These are phyloP conservation scores for Boletellus ananiceps DNA, from an alignment of 768 basidiomycete genomes.

Conservation along the genomic window DNA sequence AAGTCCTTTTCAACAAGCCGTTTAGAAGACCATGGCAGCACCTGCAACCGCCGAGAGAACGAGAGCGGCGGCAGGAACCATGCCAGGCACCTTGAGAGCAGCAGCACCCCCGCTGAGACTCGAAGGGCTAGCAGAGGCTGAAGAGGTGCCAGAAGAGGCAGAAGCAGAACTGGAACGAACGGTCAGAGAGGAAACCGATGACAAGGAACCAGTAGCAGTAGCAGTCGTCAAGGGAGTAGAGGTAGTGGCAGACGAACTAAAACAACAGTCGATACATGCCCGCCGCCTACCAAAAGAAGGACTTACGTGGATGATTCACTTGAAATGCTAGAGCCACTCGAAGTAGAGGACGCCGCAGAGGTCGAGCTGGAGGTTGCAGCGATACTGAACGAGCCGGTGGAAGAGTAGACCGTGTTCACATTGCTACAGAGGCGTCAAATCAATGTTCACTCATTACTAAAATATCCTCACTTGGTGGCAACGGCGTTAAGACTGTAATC, in stretches of 20 bases:
- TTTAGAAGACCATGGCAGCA: slow-evolving; percentile 43
- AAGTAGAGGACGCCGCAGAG: slow-evolving; percentile 12
- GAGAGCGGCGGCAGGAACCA: slow-evolving; percentile 33
- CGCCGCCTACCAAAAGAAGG: neutral
- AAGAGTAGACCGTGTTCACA: slow-evolving; percentile 40
- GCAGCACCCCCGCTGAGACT: slow-evolving; percentile 25
- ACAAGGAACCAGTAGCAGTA: slow-evolving; percentile 7
- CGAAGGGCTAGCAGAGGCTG: slow-evolving; percentile 23
- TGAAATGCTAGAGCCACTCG: neutral
- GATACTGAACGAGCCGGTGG: slow-evolving; percentile 41
- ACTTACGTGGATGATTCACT: slow-evolving; percentile 7
- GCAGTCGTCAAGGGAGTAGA: slow-evolving; percentile 8
- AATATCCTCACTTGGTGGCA: slow-evolving; percentile 32
- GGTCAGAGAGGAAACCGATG: neutral
- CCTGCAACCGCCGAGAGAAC: slow-evolving; percentile 48
- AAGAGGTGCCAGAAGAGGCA: slow-evolving; percentile 9
- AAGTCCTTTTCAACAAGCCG: slow-evolving; percentile 6
- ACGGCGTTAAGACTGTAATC: slow-evolving; percentile 53
- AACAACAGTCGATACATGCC: neutral
- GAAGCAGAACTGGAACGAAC: neutral
- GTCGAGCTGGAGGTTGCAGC: slow-evolving; percentile 11
- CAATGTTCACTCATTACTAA: neutral
- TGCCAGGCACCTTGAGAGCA: slow-evolving; percentile 31
- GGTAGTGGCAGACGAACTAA: slow-evolving; percentile 2
- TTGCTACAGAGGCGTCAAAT: slow-evolving; percentile 26